Percentiles rank a stretch among this genome's conserved stretches.
phyloP scores from a whole-genome alignment of 768 basidiomycete genomes.

The Rhodotorula taiwanensis region DNA sequence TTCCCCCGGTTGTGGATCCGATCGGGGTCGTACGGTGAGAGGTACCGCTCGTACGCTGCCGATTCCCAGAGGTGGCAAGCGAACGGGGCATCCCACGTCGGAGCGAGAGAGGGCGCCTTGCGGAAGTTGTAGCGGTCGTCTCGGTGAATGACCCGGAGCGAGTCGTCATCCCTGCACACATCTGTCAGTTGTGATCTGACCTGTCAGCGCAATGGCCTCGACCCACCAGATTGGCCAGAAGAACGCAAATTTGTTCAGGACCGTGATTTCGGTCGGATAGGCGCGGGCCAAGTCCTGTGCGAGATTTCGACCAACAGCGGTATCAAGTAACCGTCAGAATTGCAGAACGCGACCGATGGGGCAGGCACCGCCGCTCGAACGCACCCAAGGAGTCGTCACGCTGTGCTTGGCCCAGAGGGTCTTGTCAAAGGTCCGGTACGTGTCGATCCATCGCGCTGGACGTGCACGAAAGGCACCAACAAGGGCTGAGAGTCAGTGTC shows the following conservation, averaged over 20 bases:
- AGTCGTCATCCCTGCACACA: slow-evolving; percentile 31
- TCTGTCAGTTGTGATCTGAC: neutral
- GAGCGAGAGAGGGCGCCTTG: slow-evolving; percentile 26
- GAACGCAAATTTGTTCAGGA: slow-evolving; percentile 45
- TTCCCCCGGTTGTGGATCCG: slow-evolving; percentile 36
- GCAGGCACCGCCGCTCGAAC: too few species aligned
- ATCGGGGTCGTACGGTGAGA: slow-evolving; percentile 41
- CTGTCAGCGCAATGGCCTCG: neutral
- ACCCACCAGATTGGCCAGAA: slow-evolving; percentile 47
- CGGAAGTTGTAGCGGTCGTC: slow-evolving; percentile 40
- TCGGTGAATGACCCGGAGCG: slow-evolving; percentile 41
- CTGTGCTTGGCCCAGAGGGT: slow-evolving; percentile 31
- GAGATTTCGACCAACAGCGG: too few species aligned
- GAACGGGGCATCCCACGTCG: slow-evolving; percentile 33
- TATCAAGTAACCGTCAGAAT: neutral
- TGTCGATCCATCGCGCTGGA: slow-evolving; percentile 36
- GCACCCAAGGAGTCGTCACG: slow-evolving; percentile 34
- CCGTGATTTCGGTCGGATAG: slow-evolving; percentile 44
- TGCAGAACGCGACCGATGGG: neutral
- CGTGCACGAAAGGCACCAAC: too few species aligned
- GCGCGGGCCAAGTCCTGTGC: slow-evolving; percentile 42
- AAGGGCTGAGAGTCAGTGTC: neutral
- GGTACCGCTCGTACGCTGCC: slow-evolving; percentile 39
- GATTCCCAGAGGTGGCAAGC: slow-evolving; percentile 47
- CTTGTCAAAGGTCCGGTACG: slow-evolving; percentile 35